These are phyloP conservation scores for Naganishia kalamii DNA, from an alignment of 768 basidiomycete genomes.

Conservation along the genomic window DNA sequence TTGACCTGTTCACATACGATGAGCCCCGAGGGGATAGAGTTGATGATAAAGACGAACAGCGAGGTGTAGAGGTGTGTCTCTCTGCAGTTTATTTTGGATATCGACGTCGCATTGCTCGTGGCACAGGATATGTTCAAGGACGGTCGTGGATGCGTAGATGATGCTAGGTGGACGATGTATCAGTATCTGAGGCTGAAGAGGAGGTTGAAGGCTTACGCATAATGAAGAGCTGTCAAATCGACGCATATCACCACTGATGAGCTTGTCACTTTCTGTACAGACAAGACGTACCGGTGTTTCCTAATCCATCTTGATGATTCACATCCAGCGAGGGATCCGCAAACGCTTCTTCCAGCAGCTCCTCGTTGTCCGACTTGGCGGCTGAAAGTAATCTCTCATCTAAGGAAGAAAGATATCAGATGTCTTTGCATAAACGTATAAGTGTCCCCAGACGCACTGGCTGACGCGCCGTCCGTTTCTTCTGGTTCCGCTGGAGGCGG, in stretches of 20 bases:
- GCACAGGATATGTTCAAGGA: constrained; percentile 23
- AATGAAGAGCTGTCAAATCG: constrained; percentile 13
- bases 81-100: constrained; percentile 14
- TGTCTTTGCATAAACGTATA: neutral
- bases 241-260: neutral
- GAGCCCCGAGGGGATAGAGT: too few relatives aligned
- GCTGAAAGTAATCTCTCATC: constrained; percentile 20
- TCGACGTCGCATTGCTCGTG: constrained; percentile 23
- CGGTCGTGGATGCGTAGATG: constrained; percentile 20
- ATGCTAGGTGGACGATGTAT: neutral
- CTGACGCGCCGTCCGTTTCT: constrained; percentile 20
- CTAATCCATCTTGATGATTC: constrained; percentile 25
- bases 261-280: too few relatives aligned
- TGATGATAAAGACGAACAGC: constrained; percentile 2
- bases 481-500: constrained; percentile 13
- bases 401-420: neutral
- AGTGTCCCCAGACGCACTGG: constrained; percentile 6
- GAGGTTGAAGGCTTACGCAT: constrained; percentile 14
- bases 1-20: neutral
- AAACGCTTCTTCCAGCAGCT: constrained; percentile 17
- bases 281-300: constrained; percentile 14
- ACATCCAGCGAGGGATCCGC: constrained; percentile 11
- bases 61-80: constrained; percentile 23
- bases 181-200: neutral
- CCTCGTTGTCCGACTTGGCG: constrained; percentile 25